Evolutionary conservation across 345 rosid species (phyloP).

Genomic region (Eucalyptus brandiana): DNA sequence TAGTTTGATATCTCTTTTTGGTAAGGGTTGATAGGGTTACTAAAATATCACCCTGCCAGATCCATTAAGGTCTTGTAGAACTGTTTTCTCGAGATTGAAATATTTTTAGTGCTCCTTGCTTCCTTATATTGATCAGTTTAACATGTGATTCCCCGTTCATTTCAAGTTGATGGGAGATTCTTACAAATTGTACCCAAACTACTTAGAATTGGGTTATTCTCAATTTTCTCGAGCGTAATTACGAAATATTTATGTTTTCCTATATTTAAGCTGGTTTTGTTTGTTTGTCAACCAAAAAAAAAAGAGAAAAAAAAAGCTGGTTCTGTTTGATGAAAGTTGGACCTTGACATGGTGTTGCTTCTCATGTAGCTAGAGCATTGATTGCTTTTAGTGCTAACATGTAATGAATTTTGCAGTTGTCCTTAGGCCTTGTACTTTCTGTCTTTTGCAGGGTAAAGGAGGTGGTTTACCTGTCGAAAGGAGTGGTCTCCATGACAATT

Average conservation of each 20-base stretch:
- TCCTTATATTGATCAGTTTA: neutral
- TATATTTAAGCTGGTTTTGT: neutral
- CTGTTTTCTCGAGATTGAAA: neutral
- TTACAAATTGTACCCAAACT: neutral
- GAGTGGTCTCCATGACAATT: slow-evolving; percentile 91
- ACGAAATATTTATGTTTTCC: neutral
- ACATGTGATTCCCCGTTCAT: neutral
- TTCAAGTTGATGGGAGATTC: neutral
- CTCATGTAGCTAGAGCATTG: neutral
- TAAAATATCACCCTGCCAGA: neutral
- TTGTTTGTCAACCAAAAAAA: no score
- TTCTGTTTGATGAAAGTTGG: neutral
- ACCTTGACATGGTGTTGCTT: neutral
- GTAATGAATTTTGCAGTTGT: neutral
- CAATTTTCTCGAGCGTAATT: neutral
- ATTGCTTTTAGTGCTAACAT: neutral
- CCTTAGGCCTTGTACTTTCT: slow-evolving; percentile 2
- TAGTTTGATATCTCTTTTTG: neutral
- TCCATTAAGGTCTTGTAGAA: neutral
- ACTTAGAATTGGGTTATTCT: neutral
- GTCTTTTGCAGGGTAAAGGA: slow-evolving; percentile 51
- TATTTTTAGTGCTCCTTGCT: neutral
- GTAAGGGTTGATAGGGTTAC: neutral
- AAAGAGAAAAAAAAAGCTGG: neutral
- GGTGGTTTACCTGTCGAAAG: slow-evolving; percentile 57